A percentile compares a stretch with the other conserved stretches of the same genome.
Evolutionary conservation across 768 basidiomycete species (phyloP).

Genomic region (Tylopilus cervinicoccineus): DNA sequence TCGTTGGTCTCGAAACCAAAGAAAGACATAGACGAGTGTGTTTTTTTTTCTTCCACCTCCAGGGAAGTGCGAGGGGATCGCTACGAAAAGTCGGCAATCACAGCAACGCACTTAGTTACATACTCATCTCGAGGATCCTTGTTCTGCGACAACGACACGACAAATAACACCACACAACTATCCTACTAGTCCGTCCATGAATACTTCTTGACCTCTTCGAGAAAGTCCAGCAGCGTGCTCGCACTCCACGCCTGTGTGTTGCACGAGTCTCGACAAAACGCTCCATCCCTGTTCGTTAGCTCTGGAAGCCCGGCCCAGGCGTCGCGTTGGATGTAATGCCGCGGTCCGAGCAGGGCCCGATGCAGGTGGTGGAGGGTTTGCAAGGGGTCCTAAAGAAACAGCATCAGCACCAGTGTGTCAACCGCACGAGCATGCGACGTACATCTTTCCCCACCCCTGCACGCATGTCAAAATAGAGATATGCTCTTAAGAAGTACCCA

Average conservation of each 20-base stretch:
- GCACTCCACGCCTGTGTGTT: constrained; percentile 96
- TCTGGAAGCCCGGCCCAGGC: constrained; percentile 95
- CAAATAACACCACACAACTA: constrained; percentile 31
- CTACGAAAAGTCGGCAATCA: constrained; percentile 16
- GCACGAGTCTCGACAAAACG: constrained; percentile 84
- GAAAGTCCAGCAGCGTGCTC: constrained; percentile 86
- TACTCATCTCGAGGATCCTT: constrained; percentile 9
- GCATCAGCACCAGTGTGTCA: not conserved
- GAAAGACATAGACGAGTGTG: constrained; percentile 61
- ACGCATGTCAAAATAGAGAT: constrained; percentile 78
- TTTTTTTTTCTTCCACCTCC: constrained; percentile 18
- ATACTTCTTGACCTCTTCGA: constrained; percentile 54
- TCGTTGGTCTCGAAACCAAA: constrained; percentile 67
- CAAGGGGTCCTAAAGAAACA: constrained; percentile 50
- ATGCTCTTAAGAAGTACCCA: constrained; percentile 94
- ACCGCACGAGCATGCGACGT: constrained; percentile 22
- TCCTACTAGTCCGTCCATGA: no score
- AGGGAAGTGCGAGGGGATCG: constrained; percentile 8
- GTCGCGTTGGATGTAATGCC: constrained; percentile 72
- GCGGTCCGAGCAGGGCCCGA: constrained; percentile 62
- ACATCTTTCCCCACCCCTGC: constrained; percentile 69
- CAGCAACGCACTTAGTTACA: no score
- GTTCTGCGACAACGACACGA: constrained; percentile 14
- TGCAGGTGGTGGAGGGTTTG: constrained; percentile 81
- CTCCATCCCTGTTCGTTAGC: constrained; percentile 81